Conservation (phyloP, 331 rosid genomes). For the Rhamnella rubrinervis region DNA sequence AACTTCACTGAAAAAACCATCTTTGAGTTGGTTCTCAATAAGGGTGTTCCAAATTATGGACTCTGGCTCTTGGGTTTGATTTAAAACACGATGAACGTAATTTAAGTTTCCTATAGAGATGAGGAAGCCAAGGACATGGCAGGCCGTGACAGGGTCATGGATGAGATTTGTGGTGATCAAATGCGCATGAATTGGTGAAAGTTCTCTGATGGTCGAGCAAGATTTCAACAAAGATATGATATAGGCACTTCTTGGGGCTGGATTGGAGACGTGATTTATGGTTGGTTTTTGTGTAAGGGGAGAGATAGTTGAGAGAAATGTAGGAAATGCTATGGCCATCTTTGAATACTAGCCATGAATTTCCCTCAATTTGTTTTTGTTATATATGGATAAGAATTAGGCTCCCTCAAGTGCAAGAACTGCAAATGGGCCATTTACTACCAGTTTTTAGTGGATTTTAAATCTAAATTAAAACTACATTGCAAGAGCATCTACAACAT, state of each 20-base stretch:
- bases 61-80: slow-evolving; percentile 22
- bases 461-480: too few relatives aligned
- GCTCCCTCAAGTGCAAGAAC: too few relatives aligned
- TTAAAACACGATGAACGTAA: slow-evolving; percentile 11
- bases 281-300: slow-evolving; percentile 3
- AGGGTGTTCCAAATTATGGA: slow-evolving; percentile 26
- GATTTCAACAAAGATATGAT: slow-evolving; percentile 22
- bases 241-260: neutral
- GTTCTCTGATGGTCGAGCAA: slow-evolving; percentile 21
- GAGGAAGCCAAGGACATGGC: slow-evolving; percentile 30
- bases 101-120: slow-evolving; percentile 15
- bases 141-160: slow-evolving; percentile 18
- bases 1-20: slow-evolving; percentile 4
- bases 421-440: too few relatives aligned
- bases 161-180: slow-evolving; percentile 32
- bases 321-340: slow-evolving; percentile 21
- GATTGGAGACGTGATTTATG: neutral
- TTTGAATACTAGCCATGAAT: slow-evolving; percentile 5
- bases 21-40: slow-evolving; percentile 17
- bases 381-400: neutral
- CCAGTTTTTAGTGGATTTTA: too few relatives aligned
- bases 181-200: slow-evolving; percentile 23
- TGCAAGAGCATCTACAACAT: too few relatives aligned
- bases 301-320: slow-evolving; percentile 3
- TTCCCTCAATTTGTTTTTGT: slow-evolving; percentile 1